Evolutionary conservation across 2,329 filamentous ascomycete species (phyloP), one percentile per base, ranked within the genome.

Genomic region (Cordyceps sp.): DNA sequence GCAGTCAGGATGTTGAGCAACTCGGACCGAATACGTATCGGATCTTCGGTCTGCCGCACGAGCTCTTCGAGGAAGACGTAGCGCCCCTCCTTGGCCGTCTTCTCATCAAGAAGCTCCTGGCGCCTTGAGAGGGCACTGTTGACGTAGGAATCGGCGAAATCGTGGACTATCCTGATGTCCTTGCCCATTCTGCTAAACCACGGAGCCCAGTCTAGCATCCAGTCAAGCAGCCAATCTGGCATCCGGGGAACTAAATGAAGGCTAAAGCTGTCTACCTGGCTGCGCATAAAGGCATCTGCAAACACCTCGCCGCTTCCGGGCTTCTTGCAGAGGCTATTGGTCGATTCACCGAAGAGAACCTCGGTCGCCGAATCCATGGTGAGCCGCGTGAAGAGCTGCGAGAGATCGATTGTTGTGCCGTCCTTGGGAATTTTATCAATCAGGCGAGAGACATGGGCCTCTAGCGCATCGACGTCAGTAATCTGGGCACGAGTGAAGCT

Each of bases 311-410:
- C 17, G 13, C 34, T 30, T 37, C 25, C 17, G 14, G 12, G n/a
- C 14, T 16, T 10, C 6, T 15, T 13, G 15, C 5, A n/a, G 6
- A 46, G 32, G 17, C 33, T 38, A 18, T 36, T 31, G 9, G 40
- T 35, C 13, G 57, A 62, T 38, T 68, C 54, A 12, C 70, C 69
- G 31, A 74, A 70, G 2, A 75, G 49, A 37, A 73, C 68, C 28
- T 68, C 63, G 0, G 67, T 73, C 0, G 67, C 62, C 37, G 73
- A 68, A 21, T 45, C 42, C 18, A 74, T 55, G 0, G 67, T 70
- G 18, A 72, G 52, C 33, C 57, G 53, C 43, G 69, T 71, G 46
- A 73, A 72, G 3, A 71, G 49, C 3, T 59, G 56, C 32, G 67
- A 61, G 10, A 74, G 43, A 36, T 73, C 64, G 10, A 52, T 2